Evolutionary conservation across 2,329 filamentous ascomycete species (phyloP), one percentile per base, ranked within the genome.

Genomic region (Blumeriella jaapii): DNA sequence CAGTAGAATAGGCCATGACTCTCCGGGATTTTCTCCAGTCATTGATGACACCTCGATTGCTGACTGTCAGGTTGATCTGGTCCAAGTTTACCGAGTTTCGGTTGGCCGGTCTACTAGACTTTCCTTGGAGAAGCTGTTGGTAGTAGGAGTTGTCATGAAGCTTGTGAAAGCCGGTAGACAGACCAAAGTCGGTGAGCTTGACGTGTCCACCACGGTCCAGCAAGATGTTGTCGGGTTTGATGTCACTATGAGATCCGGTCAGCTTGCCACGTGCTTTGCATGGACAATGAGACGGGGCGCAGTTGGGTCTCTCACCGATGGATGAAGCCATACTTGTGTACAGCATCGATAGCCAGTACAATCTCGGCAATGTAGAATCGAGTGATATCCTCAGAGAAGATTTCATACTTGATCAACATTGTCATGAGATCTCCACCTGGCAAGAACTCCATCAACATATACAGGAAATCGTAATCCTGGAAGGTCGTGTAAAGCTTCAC

Each of bases 381-480:
- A 18, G 91, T 98, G 49, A 98, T 96, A 50, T 98, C 91, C 59
- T 96, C 89, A 0, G 86, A 93, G 60, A 98, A 98, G 59, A 98
- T 95, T 59, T 98, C 91, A 56, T 98, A 98, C 69, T 96, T 98
- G 67, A 98, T 98, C 50, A 98, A 69, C 91, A 98, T 98, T 3
- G 91, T 98, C 91, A 98, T 98, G 59, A 98, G 62, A 64, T 98
- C 91, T 60, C 91, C 91, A 60, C 91, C 91, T 6, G 91, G 91
- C 59, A 98, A 71, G 62, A 96, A 98, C 62, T 98, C 91, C 91
- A 98, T 98, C 42, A 98, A 69, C 79, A 98, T 91, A 67, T 98
- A 98, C 22, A 98, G 68, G 64, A 95, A 98, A 48, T 91, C 89
- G 29, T 74, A 71, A 58, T 98, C 91, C 62, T 98, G 91, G 68